Evolutionary conservation across 495 filamentous ascomycete species (phyloP), one percentile per base, ranked within the genome.

Genomic region (Lepidopterella palustris): DNA sequence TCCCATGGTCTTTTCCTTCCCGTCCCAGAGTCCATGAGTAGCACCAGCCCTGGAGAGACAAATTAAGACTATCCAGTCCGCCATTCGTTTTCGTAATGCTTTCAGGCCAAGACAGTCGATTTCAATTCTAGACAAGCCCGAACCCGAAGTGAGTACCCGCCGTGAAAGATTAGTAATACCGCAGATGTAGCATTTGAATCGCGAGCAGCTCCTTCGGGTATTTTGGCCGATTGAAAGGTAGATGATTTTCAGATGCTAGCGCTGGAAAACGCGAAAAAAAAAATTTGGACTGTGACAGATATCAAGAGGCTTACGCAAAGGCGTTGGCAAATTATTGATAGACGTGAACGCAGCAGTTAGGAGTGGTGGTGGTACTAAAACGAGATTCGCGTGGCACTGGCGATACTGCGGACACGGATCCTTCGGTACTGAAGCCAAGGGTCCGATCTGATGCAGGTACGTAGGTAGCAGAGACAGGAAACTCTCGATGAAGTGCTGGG

Each of bases 1-100:
- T 64, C 64, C 64, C 64, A 67, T 60, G 64, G 64, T 39, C 64
- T 42, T 58, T 67, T 67, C 61, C 58, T 63, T 61, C 32, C 35
- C 20, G 57, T 50, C 57, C 61, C 39, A 55, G 64, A 58, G 48
- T 63, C 64, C 64, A 67, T 67, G 53, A 61, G 60, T 63, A 21
- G 53, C 51, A 60, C 58, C 40, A 53, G 53, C 54, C 58, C 64
- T 57, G 32, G 45, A 32, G 31, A 54, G 50, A 58, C 56, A 52
- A 51, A 35, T 42, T 51, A 42, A 57, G 23, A 25, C 23, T 42
- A 47, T 58, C 45, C 53, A 47, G 51, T 52, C 50, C 64, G 64
- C 64, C 64, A 67, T 67, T 39, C 64, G 64, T 57, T 52, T 58
- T 18, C 9, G 11, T 50, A 47, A 55, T 45, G 55, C 47, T 39